Percentiles rank a stretch among this genome's conserved stretches.
phyloP scores from a whole-genome alignment of 768 basidiomycete genomes.

The Flagelloscypha sp. region DNA sequence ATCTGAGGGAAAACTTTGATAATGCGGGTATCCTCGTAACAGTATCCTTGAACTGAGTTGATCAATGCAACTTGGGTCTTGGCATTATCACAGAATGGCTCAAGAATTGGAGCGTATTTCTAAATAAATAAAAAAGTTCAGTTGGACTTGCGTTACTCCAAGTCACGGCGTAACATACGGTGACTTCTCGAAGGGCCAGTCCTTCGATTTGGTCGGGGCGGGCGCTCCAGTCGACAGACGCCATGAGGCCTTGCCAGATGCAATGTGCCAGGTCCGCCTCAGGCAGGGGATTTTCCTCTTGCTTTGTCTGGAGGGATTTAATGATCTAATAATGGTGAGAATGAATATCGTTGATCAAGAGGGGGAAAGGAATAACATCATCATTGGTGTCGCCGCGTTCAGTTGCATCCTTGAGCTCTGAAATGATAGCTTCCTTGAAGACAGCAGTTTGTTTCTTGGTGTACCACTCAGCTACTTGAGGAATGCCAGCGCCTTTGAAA shows the following conservation, averaged over 20 bases:
- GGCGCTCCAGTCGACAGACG: constrained; percentile 80
- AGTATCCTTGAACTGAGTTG: constrained; percentile 91
- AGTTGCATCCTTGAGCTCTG: constrained; percentile 60
- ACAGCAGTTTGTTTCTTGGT: constrained; percentile 80
- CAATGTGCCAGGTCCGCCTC: constrained; percentile 80
- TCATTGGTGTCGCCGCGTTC: constrained; percentile 62
- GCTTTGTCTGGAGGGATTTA: constrained; percentile 57
- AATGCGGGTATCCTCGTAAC: constrained; percentile 92
- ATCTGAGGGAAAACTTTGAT: constrained; percentile 95
- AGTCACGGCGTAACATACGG: constrained; percentile 38
- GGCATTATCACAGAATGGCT: constrained; percentile 81
- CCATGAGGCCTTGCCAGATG: constrained; percentile 90
- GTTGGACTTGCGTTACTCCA: not conserved
- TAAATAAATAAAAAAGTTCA: constrained; percentile 20
- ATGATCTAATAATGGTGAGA: constrained; percentile 50
- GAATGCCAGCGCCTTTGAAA: constrained; percentile 73
- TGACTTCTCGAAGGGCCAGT: constrained; percentile 80
- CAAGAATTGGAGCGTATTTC: constrained; percentile 80
- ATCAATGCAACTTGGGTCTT: constrained; percentile 92
- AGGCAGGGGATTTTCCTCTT: constrained; percentile 75
- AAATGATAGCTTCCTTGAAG: constrained; percentile 69
- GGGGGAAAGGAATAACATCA: constrained; percentile 38
- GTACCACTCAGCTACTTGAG: constrained; percentile 89
- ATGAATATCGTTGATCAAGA: constrained; percentile 2
- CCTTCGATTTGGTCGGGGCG: constrained; percentile 89